phyloP scores from a whole-genome alignment of 2,329 filamentous ascomycete species.

The Exophiala oligosperma region DNA sequence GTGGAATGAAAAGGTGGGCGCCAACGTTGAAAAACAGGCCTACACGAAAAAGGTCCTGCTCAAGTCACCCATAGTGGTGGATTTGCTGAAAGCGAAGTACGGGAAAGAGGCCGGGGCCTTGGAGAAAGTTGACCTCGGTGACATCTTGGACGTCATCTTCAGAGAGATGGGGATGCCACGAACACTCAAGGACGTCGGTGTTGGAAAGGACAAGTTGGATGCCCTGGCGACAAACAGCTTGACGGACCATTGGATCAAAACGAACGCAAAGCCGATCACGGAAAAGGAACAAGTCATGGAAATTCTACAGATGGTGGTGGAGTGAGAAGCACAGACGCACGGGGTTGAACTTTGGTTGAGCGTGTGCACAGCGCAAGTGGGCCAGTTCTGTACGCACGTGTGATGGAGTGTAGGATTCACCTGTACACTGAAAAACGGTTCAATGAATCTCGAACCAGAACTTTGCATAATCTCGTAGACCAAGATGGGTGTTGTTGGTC shows the following conservation, averaged over 20 bases:
- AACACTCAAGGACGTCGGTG: constrained; percentile 52
- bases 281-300: constrained; percentile 52
- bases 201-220: constrained; percentile 51
- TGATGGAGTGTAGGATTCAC: too few species aligned
- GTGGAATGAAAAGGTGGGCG: constrained; percentile 51
- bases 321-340: neutral
- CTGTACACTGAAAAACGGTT: too few species aligned
- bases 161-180: constrained; percentile 56
- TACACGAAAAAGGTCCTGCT: constrained; percentile 44
- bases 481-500: too few species aligned
- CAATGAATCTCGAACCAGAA: too few species aligned
- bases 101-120: constrained; percentile 18
- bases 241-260: constrained; percentile 51
- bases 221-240: constrained; percentile 52
- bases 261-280: constrained; percentile 52
- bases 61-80: constrained; percentile 37
- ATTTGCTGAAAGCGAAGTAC: constrained; percentile 36
- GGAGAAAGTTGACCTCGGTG: constrained; percentile 47
- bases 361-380: too few species aligned
- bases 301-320: constrained; percentile 48
- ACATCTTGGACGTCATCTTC: constrained; percentile 54
- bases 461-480: too few species aligned
- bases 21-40: constrained; percentile 45
- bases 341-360: neutral
- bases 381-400: too few species aligned